Evolutionary conservation across 177 flowering plant species (phyloP), one percentile per base, ranked within the genome.

Genomic region (Vitis hybrid): DNA sequence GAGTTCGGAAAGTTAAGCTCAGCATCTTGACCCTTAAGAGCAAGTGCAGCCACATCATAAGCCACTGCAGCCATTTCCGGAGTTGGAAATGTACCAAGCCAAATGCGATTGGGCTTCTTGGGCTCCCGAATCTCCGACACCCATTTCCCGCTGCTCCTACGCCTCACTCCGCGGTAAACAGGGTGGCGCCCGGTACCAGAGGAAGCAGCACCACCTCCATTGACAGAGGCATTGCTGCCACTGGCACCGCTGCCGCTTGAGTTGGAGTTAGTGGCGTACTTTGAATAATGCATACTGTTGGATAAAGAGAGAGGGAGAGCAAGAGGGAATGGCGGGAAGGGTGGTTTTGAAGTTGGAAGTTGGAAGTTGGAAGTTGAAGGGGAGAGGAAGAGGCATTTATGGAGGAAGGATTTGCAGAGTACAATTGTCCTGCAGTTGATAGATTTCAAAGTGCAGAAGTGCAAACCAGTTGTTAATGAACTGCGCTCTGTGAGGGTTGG

Each of bases 51-150:
- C 51, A 89, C 93, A 66, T 89, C 93, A 73, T 85, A 86, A 17
- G 93, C 93, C 32, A 86, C 81, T 7, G 91, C 93, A 2, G 93
- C 93, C 93, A 87, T 89, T 75, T 89, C 93, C 1, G 93, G 85
- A 0, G 87, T 75, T 2, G 88, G 77, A 55, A 86, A 89, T 57
- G 93, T 82, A 15, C 93, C 93, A 2, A 89, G 84, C 93, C 93
- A 89, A 9, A 89, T 89, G 12, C 93, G 74, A 21, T 78, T 89
- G 0, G 91, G 88, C 51, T 79, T 83, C 65, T 65, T 78, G 0
- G 93, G 93, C 79, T 89, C 93, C 2, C 93, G 78, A 7, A 89
- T 87, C 64, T 89, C 93, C 0, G 89, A 86, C 30, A 87, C 93
- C 93, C 93, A 89, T 77, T 89, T 89, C 4, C 88, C 89, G 19